These are phyloP conservation scores for Corrigiola litoralis DNA, from an alignment of 179 eudicot genomes.

Conservation along the genomic window DNA sequence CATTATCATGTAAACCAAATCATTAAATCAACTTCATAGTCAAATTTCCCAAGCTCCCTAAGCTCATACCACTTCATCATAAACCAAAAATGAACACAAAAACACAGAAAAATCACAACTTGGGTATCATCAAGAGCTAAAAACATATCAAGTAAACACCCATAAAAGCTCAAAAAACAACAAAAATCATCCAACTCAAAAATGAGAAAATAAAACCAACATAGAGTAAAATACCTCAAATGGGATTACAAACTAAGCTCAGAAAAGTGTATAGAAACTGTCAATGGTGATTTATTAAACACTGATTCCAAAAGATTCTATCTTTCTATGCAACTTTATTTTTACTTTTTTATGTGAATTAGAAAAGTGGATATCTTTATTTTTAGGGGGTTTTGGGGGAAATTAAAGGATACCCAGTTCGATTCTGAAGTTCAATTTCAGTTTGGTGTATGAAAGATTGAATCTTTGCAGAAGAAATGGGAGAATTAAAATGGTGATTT, in stretches of 20 bases:
- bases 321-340: slow-evolving; percentile 14
- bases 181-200: background rate
- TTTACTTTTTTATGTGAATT: background rate
- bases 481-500: background rate
- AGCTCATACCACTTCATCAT: background rate
- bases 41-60: slow-evolving; percentile 3
- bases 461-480: background rate
- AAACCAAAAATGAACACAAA: background rate
- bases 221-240: slow-evolving; percentile 30
- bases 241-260: slow-evolving; percentile 16
- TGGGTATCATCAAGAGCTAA: background rate
- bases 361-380: slow-evolving; percentile 3
- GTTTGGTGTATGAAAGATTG: slow-evolving; percentile 3
- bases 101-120: background rate
- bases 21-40: slow-evolving; percentile 1
- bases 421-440: background rate
- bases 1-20: background rate
- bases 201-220: background rate
- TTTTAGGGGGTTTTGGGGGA: slow-evolving; percentile 6
- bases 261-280: slow-evolving; percentile 16
- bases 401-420: background rate
- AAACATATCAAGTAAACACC: background rate
- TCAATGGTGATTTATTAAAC: slow-evolving; percentile 16
- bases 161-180: background rate
- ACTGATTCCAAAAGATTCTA: slow-evolving; percentile 34